Percentiles rank a stretch among this genome's conserved stretches.
Evolutionary conservation across 169 alveolate genomes (phyloP).

Genomic region (Plasmodium malariae): DNA sequence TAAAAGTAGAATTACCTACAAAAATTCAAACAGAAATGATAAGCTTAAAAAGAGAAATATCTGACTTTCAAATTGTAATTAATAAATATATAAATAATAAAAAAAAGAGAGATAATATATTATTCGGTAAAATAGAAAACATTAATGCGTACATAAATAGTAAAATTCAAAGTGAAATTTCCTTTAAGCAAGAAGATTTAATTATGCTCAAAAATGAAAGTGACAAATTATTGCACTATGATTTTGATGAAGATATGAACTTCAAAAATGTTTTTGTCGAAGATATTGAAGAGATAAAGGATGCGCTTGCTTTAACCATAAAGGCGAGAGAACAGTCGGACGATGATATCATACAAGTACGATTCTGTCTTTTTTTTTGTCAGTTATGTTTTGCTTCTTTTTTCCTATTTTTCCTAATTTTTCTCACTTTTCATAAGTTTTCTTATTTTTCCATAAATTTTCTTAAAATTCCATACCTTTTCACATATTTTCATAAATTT

Average conservation of each 20-base stretch:
- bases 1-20: conserved; percentile 42
- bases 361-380: neutral
- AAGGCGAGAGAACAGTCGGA: conserved; percentile 74
- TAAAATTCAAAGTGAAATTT: conserved; percentile 64
- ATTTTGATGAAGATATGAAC: conserved; percentile 40
- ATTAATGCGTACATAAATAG: conserved; percentile 36
- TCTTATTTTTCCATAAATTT: no score
- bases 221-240: conserved; percentile 28
- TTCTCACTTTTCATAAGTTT: no score
- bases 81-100: conserved; percentile 45
- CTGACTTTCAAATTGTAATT: conserved; percentile 37
- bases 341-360: conserved; percentile 70
- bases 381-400: no score
- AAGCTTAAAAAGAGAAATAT: conserved; percentile 52
- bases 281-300: conserved; percentile 56
- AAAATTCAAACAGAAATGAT: conserved; percentile 72
- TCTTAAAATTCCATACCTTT: no score
- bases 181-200: conserved; percentile 49
- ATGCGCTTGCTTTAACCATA: conserved; percentile 51
- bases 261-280: conserved; percentile 43
- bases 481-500: no score
- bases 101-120: conserved; percentile 65
- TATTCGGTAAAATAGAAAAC: conserved; percentile 62
- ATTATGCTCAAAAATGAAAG: conserved; percentile 48
- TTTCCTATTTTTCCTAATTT: no score